A percentile compares a stretch with the other conserved stretches of the same genome.
Evolutionary conservation across 2,329 filamentous ascomycete species (phyloP).

Genomic region (Drechslerella coelobrocha): DNA sequence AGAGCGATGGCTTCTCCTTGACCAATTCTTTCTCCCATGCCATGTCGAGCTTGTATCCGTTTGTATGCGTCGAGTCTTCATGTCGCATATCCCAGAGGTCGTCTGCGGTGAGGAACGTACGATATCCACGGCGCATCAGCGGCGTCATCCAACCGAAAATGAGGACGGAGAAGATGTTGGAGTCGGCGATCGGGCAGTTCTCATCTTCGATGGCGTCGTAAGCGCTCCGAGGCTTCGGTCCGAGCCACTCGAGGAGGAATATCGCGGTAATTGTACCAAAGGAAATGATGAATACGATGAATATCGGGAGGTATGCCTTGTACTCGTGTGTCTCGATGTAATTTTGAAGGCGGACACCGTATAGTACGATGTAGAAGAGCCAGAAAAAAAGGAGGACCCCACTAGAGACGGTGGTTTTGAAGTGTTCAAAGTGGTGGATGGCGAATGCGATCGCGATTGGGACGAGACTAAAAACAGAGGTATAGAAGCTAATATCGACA

Average conservation of each 20-base stretch:
- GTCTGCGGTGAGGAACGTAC: conserved; percentile 87
- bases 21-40: conserved; percentile 79
- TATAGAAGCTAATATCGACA: conserved; percentile 85
- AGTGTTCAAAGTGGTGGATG: conserved; percentile 86
- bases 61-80: conserved; percentile 77
- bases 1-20: conserved; percentile 79
- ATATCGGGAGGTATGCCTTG: conserved; percentile 72
- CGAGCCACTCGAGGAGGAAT: conserved; percentile 82
- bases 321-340: conserved; percentile 80
- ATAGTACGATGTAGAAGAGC: conserved; percentile 80
- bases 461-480: conserved; percentile 72
- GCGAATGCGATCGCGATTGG: conserved; percentile 77
- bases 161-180: conserved; percentile 88
- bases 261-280: conserved; percentile 73
- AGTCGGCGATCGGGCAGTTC: conserved; percentile 78
- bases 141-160: conserved; percentile 99
- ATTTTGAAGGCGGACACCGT: conserved; percentile 83
- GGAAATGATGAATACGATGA: conserved; percentile 75
- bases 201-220: conserved; percentile 66
- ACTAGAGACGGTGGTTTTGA: conserved; percentile 81
- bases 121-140: conserved; percentile 94
- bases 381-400: conserved; percentile 91
- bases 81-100: conserved; percentile 92
- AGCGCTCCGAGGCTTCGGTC: conserved; percentile 74
- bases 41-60: conserved; percentile 72